Evolutionary conservation across 148 eudicot genomes (phyloP), one percentile per base, ranked within the genome.

Genomic region (Talinum fruticosum): DNA sequence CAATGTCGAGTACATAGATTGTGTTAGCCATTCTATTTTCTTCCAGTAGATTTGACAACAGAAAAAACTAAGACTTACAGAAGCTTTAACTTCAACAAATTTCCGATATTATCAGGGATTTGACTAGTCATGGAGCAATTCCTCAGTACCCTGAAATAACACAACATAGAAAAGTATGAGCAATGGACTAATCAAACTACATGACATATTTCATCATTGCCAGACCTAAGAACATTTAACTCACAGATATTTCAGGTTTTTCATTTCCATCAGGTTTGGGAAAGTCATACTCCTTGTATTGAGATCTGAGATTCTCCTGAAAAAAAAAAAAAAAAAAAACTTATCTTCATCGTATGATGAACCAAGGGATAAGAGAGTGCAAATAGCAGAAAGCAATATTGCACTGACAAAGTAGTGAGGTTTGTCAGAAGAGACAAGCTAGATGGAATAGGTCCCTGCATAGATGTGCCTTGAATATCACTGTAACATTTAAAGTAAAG

Each of bases 291-390:
- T 66, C 35, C 80, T 71, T 79, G 89, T 89, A 44, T 69, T 80
- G 78, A 94, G 83, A 87, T 90, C 97, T 74, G 93, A 84, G 79
- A 94, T 90, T 82, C 89, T 88, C 97, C 98, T 94, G 88, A 62
- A 59, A 79, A 77, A 73, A 45, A 5, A 81, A 53, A 66, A 36
- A 77, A 74, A 37, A 1, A 81, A 57, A 66, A 57, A 66, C 45
- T 57, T 34, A 3, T 26, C 73, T 61, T 47, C 28, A 62, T 54
- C 19, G 2, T 36, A 64, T 37, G 37, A 5, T 73, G 8, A 68
- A 45, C 29, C 10, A 61, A 16, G 44, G 36, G 29, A 64, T 30
- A 12, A 6, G 59, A 59, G 26, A 53, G 5, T 32, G 64, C 21
- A 32, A 64, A 18, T 47, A 64, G 76, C 19, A 74, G 18, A 72